A percentile compares a stretch with the other conserved stretches of the same genome.
Evolutionary conservation across 2,329 filamentous ascomycete genomes (phyloP).

Genomic region (Falciphora oryzae): DNA sequence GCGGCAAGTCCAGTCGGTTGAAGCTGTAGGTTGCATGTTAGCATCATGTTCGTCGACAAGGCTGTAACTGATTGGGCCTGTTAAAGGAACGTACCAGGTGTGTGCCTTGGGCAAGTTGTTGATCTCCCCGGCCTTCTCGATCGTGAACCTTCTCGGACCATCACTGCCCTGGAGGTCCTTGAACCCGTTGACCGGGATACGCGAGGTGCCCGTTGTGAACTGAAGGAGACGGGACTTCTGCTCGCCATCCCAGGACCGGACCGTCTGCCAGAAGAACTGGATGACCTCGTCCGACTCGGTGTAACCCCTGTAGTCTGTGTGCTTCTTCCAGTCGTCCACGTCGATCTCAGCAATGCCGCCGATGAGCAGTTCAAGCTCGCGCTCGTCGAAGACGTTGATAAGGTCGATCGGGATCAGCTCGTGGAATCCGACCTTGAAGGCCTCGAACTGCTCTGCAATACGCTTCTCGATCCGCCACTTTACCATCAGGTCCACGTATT

Average conservation of each 20-base stretch:
- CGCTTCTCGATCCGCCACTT: constrained; percentile 99
- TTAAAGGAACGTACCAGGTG: constrained; percentile 72
- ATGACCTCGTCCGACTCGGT: constrained; percentile 97
- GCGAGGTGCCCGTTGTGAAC: constrained; percentile 94
- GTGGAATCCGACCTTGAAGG: constrained; percentile 95
- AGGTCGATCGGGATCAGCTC: constrained; percentile 94
- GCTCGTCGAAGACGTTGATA: constrained; percentile 97
- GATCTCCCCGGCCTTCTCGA: constrained; percentile 93
- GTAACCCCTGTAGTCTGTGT: constrained; percentile 98
- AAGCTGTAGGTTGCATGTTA: constrained; percentile 53
- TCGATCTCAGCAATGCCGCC: constrained; percentile 99
- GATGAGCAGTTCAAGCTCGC: constrained; percentile 91
- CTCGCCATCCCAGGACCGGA: constrained; percentile 94
- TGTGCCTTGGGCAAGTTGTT: constrained; percentile 92
- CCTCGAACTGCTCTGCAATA: constrained; percentile 96
- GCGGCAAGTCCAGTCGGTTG: constrained; percentile 91
- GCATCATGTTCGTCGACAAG: not conserved
- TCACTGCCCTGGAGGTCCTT: constrained; percentile 98
- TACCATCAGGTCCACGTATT: constrained; percentile 97
- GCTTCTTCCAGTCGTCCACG: constrained; percentile 99
- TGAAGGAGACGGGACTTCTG: constrained; percentile 95
- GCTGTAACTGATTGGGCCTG: not conserved
- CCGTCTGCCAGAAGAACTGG: constrained; percentile 98
- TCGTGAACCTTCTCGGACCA: constrained; percentile 90
- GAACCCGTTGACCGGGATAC: constrained; percentile 98